Percentiles rank a stretch among this genome's conserved stretches.
phyloP scores from a whole-genome alignment of 202 grass and related monocot genomes.

The Panicum virgatum region DNA sequence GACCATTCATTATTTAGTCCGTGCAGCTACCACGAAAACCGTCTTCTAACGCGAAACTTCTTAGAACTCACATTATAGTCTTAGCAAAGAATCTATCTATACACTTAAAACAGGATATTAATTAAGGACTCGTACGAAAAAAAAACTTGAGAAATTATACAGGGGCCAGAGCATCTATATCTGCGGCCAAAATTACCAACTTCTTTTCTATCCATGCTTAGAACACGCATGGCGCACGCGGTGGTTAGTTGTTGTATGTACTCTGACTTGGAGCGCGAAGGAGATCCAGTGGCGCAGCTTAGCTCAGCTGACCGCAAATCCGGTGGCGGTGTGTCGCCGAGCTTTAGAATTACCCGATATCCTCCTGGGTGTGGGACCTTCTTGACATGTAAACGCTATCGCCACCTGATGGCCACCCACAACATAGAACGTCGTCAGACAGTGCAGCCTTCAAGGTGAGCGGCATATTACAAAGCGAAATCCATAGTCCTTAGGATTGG shows the following conservation, averaged over 20 bases:
- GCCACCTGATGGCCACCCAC: too few species aligned
- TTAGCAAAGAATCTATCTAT: background rate
- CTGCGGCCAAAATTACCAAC: background rate
- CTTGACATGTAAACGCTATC: background rate
- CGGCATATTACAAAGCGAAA: background rate
- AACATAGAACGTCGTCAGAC: too few species aligned
- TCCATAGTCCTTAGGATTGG: background rate
- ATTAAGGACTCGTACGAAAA: background rate
- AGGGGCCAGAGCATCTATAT: background rate
- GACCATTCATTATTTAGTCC: background rate
- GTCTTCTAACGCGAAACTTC: background rate
- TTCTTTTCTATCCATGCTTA: background rate
- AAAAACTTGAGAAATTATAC: background rate
- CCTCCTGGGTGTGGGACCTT: background rate
- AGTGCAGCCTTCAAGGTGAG: too few species aligned
- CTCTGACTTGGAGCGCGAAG: background rate
- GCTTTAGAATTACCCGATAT: conserved; percentile 1
- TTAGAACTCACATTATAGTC: background rate
- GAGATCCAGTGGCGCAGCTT: background rate
- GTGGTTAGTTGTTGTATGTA: background rate
- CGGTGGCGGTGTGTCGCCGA: background rate
- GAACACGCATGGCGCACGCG: background rate
- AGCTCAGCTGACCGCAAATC: background rate
- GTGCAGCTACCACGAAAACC: too few species aligned
- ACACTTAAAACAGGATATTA: background rate